Evolutionary conservation across 176 grass and related monocot species (phyloP).

Genomic region (Ampelocalamus luodianensis): DNA sequence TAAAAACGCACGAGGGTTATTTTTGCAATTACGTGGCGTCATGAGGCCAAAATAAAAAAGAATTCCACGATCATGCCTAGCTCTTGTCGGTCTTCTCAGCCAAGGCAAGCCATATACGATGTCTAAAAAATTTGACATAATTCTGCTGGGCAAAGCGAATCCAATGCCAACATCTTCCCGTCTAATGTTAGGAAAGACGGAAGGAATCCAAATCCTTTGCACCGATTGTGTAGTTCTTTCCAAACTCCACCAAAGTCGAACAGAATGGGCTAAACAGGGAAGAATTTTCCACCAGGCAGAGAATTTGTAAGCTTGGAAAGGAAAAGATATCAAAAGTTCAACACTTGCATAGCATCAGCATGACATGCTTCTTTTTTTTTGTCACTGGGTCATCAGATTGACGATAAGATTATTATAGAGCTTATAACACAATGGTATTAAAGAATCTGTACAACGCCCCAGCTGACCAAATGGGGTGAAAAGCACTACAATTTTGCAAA

Average conservation of each 20-base stretch:
- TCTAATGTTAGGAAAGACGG: not conserved
- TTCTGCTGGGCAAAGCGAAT: not conserved
- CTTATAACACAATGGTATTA: not conserved
- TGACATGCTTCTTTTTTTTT: not conserved
- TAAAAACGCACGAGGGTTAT: no score
- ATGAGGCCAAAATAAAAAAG: no score
- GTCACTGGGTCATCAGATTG: not conserved
- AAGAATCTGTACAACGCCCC: constrained; percentile 48
- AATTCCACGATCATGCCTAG: no score
- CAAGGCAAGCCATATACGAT: not conserved
- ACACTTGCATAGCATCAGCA: not conserved
- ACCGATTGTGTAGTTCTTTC: not conserved
- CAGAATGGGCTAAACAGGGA: not conserved
- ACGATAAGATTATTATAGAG: not conserved
- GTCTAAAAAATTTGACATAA: not conserved
- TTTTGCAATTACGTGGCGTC: no score
- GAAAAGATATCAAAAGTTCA: not conserved
- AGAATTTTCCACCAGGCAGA: not conserved
- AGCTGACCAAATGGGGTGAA: constrained; percentile 18
- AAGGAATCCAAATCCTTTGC: not conserved
- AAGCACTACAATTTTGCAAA: constrained; percentile 29
- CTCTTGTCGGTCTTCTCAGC: not conserved
- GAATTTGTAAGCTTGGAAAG: not conserved
- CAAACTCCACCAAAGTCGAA: not conserved
- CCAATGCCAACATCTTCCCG: not conserved